Evolutionary conservation across 345 rosid species (phyloP).

Genomic region (rapeseed (Brassica napus)): Da-Ae NC_063436.1:14966501-14967000

Average conservation of each 20-base stretch:
- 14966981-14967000: slow-evolving; percentile 1
- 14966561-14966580: not conserved
- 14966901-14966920: slow-evolving; percentile 12
- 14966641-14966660: slow-evolving; percentile 26
- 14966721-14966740: slow-evolving; percentile 7
- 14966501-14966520: not conserved
- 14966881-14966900: not conserved
- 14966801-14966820: not conserved
- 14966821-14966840: slow-evolving; percentile 19
- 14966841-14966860: not conserved
- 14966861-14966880: not conserved
- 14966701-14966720: slow-evolving; percentile 32
- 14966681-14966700: slow-evolving; percentile 13
- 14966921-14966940: slow-evolving; percentile 30
- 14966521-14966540: not conserved
- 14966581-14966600: slow-evolving; percentile 13
- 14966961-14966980: not conserved
- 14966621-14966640: not conserved
- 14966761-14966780: not conserved
- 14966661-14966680: slow-evolving; percentile 35
- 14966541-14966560: not conserved
- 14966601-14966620: slow-evolving; percentile 19
- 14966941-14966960: not conserved
- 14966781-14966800: slow-evolving; percentile 12
- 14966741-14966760: not conserved